A percentile compares a stretch with the other conserved stretches of the same genome.
phyloP scores from a whole-genome alignment of 768 basidiomycete species.

The Tylopilus felleus region DNA sequence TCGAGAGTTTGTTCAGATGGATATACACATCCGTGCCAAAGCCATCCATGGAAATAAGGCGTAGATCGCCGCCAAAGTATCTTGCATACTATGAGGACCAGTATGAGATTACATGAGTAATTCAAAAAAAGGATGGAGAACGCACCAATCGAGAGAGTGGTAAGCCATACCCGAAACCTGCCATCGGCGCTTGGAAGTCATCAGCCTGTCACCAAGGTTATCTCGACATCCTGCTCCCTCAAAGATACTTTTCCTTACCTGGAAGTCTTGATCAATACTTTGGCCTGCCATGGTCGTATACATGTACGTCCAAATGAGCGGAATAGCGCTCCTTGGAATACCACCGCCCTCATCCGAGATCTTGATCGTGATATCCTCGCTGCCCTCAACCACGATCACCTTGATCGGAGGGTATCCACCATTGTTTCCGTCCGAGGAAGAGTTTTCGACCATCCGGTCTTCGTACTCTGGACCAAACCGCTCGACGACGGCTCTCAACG shows the following conservation, averaged over 20 bases:
- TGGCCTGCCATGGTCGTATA: constrained; percentile 80
- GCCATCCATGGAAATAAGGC: constrained; percentile 99
- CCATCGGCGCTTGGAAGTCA: constrained; percentile 98
- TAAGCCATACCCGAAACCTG: constrained; percentile 92
- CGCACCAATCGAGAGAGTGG: constrained; percentile 87
- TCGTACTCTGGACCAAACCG: constrained; percentile 80
- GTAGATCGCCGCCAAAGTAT: constrained; percentile 92
- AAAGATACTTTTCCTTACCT: constrained; percentile 5
- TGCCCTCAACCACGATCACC: constrained; percentile 87
- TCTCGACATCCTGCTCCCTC: background rate
- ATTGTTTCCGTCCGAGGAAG: background rate
- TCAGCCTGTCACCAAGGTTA: constrained; percentile 43
- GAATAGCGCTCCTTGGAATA: constrained; percentile 80
- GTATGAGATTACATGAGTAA: background rate
- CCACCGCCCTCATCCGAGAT: constrained; percentile 95
- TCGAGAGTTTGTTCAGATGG: constrained; percentile 82
- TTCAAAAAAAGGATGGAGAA: constrained; percentile 7
- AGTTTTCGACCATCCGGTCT: constrained; percentile 28
- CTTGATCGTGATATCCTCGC: constrained; percentile 98
- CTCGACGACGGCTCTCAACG: constrained; percentile 93
- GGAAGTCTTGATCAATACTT: constrained; percentile 73
- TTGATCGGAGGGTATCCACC: constrained; percentile 25
- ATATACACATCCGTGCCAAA: constrained; percentile 94
- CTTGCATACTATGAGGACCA: constrained; percentile 67
- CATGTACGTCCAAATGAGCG: constrained; percentile 99